Evolutionary conservation across 805 yeast genomes (phyloP), one percentile per base, ranked within the genome.

Genomic region (Nakazawaea anatomiae): DNA sequence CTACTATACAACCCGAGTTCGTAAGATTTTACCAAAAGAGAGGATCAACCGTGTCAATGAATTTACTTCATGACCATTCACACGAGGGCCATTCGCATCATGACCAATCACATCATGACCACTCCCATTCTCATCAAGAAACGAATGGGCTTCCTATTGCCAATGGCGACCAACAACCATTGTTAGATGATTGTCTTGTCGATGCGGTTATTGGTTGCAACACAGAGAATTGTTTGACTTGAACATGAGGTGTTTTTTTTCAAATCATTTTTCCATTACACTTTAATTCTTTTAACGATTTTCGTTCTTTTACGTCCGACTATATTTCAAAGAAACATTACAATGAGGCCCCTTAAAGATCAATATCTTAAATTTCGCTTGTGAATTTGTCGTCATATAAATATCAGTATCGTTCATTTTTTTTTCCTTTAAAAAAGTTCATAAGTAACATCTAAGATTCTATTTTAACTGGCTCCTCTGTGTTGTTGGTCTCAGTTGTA

Each of bases 1-100:
- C 92, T 18, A 92, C 99, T 1, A 91, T 94, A 47, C 99, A 92
- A 69, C 99, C 99, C 0, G 99, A 92, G 70, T 94, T 92, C 60
- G 64, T 74, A 1, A 54, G 56, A 9, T 68, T 59, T 52, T 69
- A 68, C 39, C 63, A 63, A 32, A 58, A 57, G 35, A 57, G 58
- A 35, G 53, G 61, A 34, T 69, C 53, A 50, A 58, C 69, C 4
- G 58, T 66, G 1, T 54, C 54, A 11, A 56, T 53, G 29, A 48
- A 50, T 35, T 46, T 56, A 34, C 51, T 52, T 5, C n/a, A 10
- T 18, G 51, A 43, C 31, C 41, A 38, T 38, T 38, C 40, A 38
- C 40, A 38, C n/a, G 18, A 11, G 40, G n/a, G 40, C 18, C n/a
- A 38, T n/a, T 38, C 40, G 4, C 10, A 12, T 18, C 40, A 38